phyloP scores from a whole-genome alignment of 2,329 filamentous ascomycete species.

The Trichoderma afroharzianum region DNA sequence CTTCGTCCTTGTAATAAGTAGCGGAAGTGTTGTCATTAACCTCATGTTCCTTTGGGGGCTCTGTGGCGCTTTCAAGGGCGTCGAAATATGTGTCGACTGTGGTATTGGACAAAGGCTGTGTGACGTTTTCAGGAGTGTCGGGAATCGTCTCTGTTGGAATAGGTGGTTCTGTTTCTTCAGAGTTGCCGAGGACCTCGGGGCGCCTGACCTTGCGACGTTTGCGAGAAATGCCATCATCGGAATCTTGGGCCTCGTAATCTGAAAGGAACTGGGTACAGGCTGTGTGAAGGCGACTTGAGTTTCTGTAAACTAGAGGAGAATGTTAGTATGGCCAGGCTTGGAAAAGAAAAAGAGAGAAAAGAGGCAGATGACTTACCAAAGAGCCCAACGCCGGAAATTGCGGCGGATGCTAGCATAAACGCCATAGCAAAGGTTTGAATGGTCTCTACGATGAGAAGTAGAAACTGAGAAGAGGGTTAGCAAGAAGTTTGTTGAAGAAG shows the following conservation, averaged over 20 bases:
- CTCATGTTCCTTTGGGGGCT: neutral
- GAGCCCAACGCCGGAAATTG: conserved; percentile 25
- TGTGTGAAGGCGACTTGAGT: neutral
- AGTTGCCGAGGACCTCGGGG: neutral
- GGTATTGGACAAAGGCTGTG: neutral
- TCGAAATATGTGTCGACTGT: neutral
- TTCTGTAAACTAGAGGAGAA: conserved; percentile 22
- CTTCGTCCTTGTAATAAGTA: neutral
- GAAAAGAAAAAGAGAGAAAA: neutral
- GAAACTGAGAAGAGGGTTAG: neutral
- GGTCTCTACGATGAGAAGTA: neutral
- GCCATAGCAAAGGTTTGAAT: neutral
- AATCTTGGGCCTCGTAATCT: neutral
- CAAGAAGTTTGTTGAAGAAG: neutral
- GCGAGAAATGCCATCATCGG: conserved; percentile 19
- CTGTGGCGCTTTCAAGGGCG: too few relatives aligned
- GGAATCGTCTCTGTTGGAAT: neutral
- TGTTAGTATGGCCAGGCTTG: neutral
- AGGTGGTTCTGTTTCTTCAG: neutral
- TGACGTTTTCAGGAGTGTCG: neutral
- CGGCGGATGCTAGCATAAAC: conserved; percentile 15
- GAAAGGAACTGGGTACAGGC: conserved; percentile 17
- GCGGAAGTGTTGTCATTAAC: neutral
- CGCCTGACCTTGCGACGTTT: conserved; percentile 28
- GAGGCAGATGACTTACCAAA: conserved; percentile 17